Evolutionary conservation across 2,329 filamentous ascomycete genomes (phyloP).

Genomic region (Xylariaceae sp.): DNA sequence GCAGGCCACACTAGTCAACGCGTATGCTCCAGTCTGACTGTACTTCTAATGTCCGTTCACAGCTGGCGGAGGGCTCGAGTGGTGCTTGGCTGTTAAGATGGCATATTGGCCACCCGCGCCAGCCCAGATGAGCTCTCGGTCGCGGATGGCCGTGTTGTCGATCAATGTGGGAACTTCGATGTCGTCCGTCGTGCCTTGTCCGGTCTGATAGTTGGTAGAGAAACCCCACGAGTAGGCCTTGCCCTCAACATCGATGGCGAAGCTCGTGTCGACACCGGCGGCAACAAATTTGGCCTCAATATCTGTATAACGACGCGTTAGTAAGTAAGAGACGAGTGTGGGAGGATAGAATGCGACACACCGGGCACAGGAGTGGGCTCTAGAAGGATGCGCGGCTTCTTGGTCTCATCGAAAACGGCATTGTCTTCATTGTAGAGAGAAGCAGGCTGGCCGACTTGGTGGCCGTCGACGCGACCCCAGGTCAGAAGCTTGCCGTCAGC

Average conservation of each 20-base stretch:
- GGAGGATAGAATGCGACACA: conserved; percentile 29
- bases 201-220: conserved; percentile 76
- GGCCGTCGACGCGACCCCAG: conserved; percentile 47
- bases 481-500: conserved; percentile 41
- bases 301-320: conserved; percentile 29
- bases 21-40: background rate
- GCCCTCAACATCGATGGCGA: conserved; percentile 67
- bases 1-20: background rate
- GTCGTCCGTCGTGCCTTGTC: conserved; percentile 75
- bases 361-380: conserved; percentile 61
- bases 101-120: conserved; percentile 87
- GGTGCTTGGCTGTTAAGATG: conserved; percentile 10
- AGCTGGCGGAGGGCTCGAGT: background rate
- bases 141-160: conserved; percentile 79
- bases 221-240: conserved; percentile 79
- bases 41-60: conserved; percentile 7
- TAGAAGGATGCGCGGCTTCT: conserved; percentile 68
- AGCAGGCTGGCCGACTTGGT: conserved; percentile 57
- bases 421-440: conserved; percentile 55
- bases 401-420: conserved; percentile 62
- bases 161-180: conserved; percentile 74
- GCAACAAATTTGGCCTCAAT: conserved; percentile 55
- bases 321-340: conserved; percentile 1
- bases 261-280: conserved; percentile 69
- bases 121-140: conserved; percentile 71